Evolutionary conservation across 495 filamentous ascomycete species (phyloP).

Genomic region (Amorphotheca resinae): DNA sequence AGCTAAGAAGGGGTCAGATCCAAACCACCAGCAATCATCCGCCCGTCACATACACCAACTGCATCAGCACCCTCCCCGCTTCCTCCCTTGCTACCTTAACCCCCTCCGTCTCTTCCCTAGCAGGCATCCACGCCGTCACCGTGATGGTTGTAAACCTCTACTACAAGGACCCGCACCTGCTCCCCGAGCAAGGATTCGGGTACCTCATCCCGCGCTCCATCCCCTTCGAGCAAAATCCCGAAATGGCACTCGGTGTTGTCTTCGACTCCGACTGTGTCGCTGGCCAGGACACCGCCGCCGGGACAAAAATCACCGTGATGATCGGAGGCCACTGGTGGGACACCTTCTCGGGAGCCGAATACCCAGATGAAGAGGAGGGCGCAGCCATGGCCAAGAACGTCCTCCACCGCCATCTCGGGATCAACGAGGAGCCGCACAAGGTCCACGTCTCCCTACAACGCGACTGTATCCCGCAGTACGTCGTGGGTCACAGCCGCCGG

Average conservation of each 20-base stretch:
- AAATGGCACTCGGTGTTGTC: conserved; percentile 76
- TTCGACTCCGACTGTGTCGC: conserved; percentile 62
- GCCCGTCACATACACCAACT: conserved; percentile 38
- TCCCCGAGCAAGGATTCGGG: conserved; percentile 65
- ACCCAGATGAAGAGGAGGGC: conserved; percentile 49
- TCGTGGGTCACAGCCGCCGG: conserved; percentile 55
- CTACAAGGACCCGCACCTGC: conserved; percentile 51
- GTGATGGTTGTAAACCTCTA: conserved; percentile 90
- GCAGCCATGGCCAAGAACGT: conserved; percentile 52
- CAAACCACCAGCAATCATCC: conserved; percentile 14
- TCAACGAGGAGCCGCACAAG: conserved; percentile 43
- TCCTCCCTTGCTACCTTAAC: conserved; percentile 32
- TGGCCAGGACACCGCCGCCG: conserved; percentile 35
- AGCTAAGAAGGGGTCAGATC: conserved; percentile 22
- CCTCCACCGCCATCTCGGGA: conserved; percentile 59
- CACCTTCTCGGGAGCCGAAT: conserved; percentile 26
- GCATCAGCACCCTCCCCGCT: conserved; percentile 59
- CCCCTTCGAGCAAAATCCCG: conserved; percentile 60
- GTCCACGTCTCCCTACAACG: conserved; percentile 49
- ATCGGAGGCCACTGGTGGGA: conserved; percentile 92
- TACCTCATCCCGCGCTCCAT: conserved; percentile 75
- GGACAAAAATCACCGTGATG: conserved; percentile 88
- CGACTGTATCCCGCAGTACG: conserved; percentile 84
- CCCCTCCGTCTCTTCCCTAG: conserved; percentile 35
- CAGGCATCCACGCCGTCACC: conserved; percentile 51